phyloP scores from a whole-genome alignment of 2,329 filamentous ascomycete species.

The Aspergillaceae sp. region DNA sequence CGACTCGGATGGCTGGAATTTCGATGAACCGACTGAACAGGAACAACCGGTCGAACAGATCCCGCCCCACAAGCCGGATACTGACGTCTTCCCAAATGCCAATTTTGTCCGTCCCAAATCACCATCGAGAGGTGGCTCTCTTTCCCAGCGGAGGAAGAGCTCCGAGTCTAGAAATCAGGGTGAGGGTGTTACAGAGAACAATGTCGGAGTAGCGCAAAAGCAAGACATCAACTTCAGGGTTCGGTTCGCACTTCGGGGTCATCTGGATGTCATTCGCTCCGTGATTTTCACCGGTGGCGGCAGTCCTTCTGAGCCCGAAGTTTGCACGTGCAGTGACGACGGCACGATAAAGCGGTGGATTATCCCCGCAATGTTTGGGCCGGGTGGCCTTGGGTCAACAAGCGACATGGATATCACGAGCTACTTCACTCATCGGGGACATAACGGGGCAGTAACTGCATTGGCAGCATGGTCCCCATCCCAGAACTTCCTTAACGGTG shows the following conservation, averaged over 20 bases:
- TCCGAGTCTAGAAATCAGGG: constrained; percentile 62
- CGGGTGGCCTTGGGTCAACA: constrained; percentile 46
- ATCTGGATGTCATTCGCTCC: constrained; percentile 85
- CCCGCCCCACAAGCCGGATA: constrained; percentile 64
- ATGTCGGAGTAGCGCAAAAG: constrained; percentile 38
- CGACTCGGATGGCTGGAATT: constrained; percentile 80
- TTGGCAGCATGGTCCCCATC: constrained; percentile 80
- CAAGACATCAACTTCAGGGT: constrained; percentile 81
- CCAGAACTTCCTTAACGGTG: constrained; percentile 81
- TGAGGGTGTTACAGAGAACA: constrained; percentile 48
- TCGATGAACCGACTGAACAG: constrained; percentile 64
- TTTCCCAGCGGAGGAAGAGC: constrained; percentile 69
- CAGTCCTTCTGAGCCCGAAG: constrained; percentile 89
- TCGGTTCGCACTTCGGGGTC: constrained; percentile 80
- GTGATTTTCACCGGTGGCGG: constrained; percentile 96
- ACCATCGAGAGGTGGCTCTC: constrained; percentile 56
- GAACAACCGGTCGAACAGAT: constrained; percentile 34
- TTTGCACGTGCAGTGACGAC: constrained; percentile 92
- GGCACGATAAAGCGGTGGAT: constrained; percentile 96
- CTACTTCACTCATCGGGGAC: constrained; percentile 91
- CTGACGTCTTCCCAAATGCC: constrained; percentile 75
- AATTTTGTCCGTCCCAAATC: constrained; percentile 72
- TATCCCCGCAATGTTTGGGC: constrained; percentile 66
- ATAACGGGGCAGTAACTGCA: constrained; percentile 80
- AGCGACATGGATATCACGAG: constrained; percentile 85